A percentile compares a stretch with the other conserved stretches of the same genome.
Evolutionary conservation across 2,329 filamentous ascomycete species (phyloP).

Genomic region (Curvularia sp.): DNA sequence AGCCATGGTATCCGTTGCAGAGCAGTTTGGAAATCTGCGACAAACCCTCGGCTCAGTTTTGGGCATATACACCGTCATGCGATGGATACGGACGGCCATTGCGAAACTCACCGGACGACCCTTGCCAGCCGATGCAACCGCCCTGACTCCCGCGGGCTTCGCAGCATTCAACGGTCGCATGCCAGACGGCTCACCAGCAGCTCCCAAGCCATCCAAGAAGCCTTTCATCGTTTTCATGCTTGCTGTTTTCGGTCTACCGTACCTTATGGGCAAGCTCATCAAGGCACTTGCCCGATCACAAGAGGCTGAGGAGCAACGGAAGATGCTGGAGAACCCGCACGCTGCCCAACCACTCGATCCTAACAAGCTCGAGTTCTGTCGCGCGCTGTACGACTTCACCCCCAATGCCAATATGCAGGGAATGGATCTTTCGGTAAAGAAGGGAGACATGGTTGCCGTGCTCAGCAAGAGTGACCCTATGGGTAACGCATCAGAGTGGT

Average conservation of each 20-base stretch:
- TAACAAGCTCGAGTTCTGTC: constrained; percentile 93
- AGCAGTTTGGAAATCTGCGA: constrained; percentile 92
- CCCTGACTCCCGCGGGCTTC: constrained; percentile 90
- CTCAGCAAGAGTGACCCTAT: constrained; percentile 90
- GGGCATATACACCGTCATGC: constrained; percentile 93
- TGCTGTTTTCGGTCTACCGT: constrained; percentile 93
- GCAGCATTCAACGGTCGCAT: constrained; percentile 81
- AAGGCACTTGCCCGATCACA: constrained; percentile 80
- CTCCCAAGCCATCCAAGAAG: constrained; percentile 83
- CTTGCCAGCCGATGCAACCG: constrained; percentile 82
- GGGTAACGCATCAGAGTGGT: constrained; percentile 94
- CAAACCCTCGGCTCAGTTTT: constrained; percentile 92
- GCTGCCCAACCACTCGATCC: constrained; percentile 72
- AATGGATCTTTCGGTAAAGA: constrained; percentile 89
- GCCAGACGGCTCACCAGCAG: constrained; percentile 70
- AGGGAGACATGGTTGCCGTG: constrained; percentile 94
- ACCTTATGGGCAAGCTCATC: constrained; percentile 97
- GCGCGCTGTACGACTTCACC: constrained; percentile 90
- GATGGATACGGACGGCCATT: constrained; percentile 90
- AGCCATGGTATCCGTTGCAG: constrained; percentile 97
- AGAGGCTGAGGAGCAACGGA: constrained; percentile 78
- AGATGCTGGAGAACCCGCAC: constrained; percentile 60
- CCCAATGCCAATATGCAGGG: constrained; percentile 74
- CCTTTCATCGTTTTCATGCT: constrained; percentile 95
- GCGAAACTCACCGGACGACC: constrained; percentile 93